Base-by-base conservation (phyloP, 164 flowering plant genomes). In the Magnolia changhungtana region DNA sequence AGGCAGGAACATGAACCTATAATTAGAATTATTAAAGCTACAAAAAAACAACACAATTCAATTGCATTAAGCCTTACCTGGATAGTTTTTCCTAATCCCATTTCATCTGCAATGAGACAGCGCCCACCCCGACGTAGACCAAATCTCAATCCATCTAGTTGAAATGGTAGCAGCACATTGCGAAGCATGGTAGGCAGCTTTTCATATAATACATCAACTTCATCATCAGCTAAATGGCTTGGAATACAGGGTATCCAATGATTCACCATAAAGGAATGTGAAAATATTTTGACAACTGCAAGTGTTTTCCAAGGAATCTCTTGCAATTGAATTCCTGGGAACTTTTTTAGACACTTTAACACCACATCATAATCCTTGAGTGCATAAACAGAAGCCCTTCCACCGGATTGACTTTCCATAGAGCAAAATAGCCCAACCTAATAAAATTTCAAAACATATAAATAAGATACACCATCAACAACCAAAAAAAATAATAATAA, bases 71-170 rank as follows among this genome's bases (percentile, higher is more conserved):
- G 8, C 23, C 20, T 11, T 81, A 95, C 99, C 98, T 96, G 99
- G 66, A 96, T 89, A 18, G 99, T 96, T 80, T 96, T 96, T 24
- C 99, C 99, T 7, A 96, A 88, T 14, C 99, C 99, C 99, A 96
- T 96, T 86, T 96, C 99, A 86, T 96, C 99, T 7, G 98, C 99
- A 82, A 96, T 90, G 64, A 96, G 94, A 83, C 99, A 94, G 27
- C 96, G 83, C 37, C 96, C 98, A 83, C 99, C 99, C 80, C 99
- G 89, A 71, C 78, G 83, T 75, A 96, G 75, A 49, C 93, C 98
- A 87, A 85, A 96, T 74, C 84, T 89, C 13, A 96, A 79, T 59
- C 99, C 99, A 65, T 96, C 99, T 61, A 87, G 83, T 78, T 96
- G 99, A 79, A 92, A 96, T 58, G 99, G 98, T 52, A 90, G 80